Evolutionary conservation across 108 stramenopile genomes (phyloP).

Genomic region (Mayamaea pseudoterrestris): DNA sequence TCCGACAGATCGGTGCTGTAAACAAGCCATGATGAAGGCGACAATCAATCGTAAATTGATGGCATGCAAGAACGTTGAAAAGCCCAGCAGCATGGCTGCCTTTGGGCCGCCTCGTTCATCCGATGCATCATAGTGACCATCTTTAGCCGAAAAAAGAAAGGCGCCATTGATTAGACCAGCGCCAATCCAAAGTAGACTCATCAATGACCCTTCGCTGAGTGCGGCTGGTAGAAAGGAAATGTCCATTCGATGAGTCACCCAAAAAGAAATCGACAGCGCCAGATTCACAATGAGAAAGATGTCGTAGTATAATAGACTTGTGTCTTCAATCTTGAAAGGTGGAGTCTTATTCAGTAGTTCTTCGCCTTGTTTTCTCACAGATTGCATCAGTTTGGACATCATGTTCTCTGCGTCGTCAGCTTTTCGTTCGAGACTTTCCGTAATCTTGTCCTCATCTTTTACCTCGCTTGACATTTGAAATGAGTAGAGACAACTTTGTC

Average conservation of each 20-base stretch:
- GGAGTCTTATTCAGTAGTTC: constrained; percentile 34
- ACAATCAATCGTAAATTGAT: constrained; percentile 35
- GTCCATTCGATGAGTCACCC: constrained; percentile 48
- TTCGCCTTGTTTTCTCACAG: no score
- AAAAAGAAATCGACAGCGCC: constrained; percentile 42
- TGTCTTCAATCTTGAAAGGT: constrained; percentile 43
- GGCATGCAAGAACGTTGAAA: constrained; percentile 34
- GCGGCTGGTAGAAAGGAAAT: constrained; percentile 23
- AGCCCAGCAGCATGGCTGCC: constrained; percentile 33
- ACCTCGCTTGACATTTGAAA: no score
- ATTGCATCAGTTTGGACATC: no score
- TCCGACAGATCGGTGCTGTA: constrained; percentile 42
- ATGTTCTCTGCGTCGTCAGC: no score
- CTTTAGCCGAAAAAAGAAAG: constrained; percentile 43
- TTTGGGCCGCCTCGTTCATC: constrained; percentile 43
- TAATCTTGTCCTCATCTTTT: no score
- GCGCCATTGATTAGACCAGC: constrained; percentile 43
- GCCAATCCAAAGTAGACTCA: constrained; percentile 41
- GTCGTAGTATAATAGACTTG: constrained; percentile 42
- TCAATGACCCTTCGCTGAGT: constrained; percentile 42
- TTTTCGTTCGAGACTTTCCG: no score
- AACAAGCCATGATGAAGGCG: constrained; percentile 26
- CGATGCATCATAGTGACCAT: constrained; percentile 34
- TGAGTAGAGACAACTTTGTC: no score
- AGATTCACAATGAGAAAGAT: constrained; percentile 48